Percentiles rank a stretch among this genome's conserved stretches.
Evolutionary conservation across 1,139 yeast genomes (phyloP).

Genomic region (Suhomyces bokatorum): DNA sequence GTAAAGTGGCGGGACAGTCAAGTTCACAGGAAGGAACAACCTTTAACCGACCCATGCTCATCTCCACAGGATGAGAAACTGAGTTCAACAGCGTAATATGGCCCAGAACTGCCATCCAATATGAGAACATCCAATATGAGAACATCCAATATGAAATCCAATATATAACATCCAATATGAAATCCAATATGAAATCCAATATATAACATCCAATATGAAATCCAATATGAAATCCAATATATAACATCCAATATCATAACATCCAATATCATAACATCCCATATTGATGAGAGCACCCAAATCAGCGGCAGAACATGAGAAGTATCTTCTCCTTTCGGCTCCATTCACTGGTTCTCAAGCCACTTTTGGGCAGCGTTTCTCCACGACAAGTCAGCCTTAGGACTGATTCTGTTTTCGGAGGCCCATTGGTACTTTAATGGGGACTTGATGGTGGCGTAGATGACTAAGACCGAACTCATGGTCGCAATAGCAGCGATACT

Average conservation of each 20-base stretch:
- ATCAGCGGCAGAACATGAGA: neutral
- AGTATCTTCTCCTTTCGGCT: neutral
- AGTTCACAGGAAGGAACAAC: neutral
- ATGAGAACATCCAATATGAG: no score
- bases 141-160: no score
- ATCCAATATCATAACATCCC: no score
- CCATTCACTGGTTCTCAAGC: slow-evolving; percentile 36
- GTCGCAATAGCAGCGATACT: slow-evolving; percentile 45
- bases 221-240: no score
- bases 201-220: no score
- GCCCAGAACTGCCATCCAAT: no score
- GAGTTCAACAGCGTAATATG: no score
- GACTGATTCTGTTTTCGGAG: slow-evolving; percentile 46
- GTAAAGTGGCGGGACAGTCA: neutral
- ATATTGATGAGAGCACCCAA: no score
- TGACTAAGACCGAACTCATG: slow-evolving; percentile 46
- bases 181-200: no score
- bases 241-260: no score
- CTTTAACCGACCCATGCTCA: neutral
- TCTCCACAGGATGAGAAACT: no score
- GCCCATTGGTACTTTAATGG: slow-evolving; percentile 48
- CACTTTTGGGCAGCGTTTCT: slow-evolving; percentile 51
- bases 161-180: no score
- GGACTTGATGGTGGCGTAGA: slow-evolving; percentile 43
- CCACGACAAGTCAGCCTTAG: slow-evolving; percentile 55